phyloP scores from a whole-genome alignment of 768 basidiomycete species.

The Termitomyces sp. region DNA sequence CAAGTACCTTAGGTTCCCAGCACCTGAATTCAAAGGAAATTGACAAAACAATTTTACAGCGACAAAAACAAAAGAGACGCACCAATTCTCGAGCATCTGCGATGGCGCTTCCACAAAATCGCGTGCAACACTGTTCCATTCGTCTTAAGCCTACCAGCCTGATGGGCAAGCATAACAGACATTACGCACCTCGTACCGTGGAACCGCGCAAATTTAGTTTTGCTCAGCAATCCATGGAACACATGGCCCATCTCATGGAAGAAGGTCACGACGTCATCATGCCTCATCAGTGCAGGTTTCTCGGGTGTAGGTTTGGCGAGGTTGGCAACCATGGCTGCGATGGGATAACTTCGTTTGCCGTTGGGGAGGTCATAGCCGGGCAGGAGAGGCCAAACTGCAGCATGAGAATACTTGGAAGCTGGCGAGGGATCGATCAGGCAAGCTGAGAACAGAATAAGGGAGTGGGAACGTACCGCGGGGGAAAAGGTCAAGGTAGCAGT shows the following conservation, averaged over 20 bases:
- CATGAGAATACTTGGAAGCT: constrained; percentile 83
- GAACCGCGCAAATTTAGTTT: constrained; percentile 71
- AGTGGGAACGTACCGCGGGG: constrained; percentile 54
- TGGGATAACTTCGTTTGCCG: constrained; percentile 65
- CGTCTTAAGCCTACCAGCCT: not conserved
- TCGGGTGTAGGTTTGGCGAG: constrained; percentile 81
- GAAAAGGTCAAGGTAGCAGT: constrained; percentile 87
- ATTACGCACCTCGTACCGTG: constrained; percentile 63
- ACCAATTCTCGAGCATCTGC: constrained; percentile 94
- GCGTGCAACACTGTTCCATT: constrained; percentile 49
- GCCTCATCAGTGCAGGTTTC: constrained; percentile 81
- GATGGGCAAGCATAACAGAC: not conserved
- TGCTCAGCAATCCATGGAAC: constrained; percentile 66
- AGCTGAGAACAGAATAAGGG: constrained; percentile 1
- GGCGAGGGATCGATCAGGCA: not conserved
- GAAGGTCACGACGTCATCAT: constrained; percentile 85
- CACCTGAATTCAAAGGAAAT: constrained; percentile 42
- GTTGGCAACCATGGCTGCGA: constrained; percentile 87
- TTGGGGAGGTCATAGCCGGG: constrained; percentile 56
- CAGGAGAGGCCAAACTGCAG: constrained; percentile 78
- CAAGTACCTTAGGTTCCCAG: constrained; percentile 77
- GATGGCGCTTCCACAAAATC: constrained; percentile 90
- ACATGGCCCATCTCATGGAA: constrained; percentile 89
- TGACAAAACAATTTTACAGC: not conserved
- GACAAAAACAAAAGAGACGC: constrained; percentile 3